Base-by-base conservation (phyloP, 148 eudicot species). In the Nepenthes gracilis region DNA sequence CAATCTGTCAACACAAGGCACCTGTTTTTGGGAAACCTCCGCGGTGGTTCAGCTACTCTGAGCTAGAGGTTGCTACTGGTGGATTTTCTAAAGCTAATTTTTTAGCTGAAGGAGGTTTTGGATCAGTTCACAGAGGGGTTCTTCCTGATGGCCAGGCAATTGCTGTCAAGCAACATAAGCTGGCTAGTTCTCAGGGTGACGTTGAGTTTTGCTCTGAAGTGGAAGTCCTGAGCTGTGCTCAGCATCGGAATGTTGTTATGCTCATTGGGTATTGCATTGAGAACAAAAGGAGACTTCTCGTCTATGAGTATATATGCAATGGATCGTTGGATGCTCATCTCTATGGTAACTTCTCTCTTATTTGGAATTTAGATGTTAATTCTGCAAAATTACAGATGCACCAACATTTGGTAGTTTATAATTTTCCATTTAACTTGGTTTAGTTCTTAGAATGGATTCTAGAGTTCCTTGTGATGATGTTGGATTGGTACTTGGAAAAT, bases 21-120 rank as follows among this genome's bases (percentile, higher is more conserved):
- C 97, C 97, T 0, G 79, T 83, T 36, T 90, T 90, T 54, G 95
- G 97, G 54, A 90, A 90, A 57, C 97, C 97, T 32, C 97, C 97
- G 11, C 84, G 67, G 70, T 82, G 88, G 97, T 90, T 90, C 59
- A 69, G 86, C 43, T 90, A 79, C 74, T 86, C 86, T 47, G 97
- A 90, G 75, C 80, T 90, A 62, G 91, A 90, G 79, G 79, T 75
- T 58, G 97, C 97, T 43, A 90, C 97, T 12, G 75, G 84, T 49
- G 91, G 95, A 9, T 90, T 90, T 73, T 90, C 97, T 1, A 72
- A 79, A 64, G 83, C 88, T 12, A 90, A 90, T 77, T 90, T 90
- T 67, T 77, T 90, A 67, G 97, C 94, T 0, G 97, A 90, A 64
- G 95, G 97, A 51, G 95, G 87, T 9, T 82, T 52, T 74, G 83